A percentile compares a stretch with the other conserved stretches of the same genome.
phyloP scores from a whole-genome alignment of 345 rosid species.

The Raphanus raphanistrum region DNA sequence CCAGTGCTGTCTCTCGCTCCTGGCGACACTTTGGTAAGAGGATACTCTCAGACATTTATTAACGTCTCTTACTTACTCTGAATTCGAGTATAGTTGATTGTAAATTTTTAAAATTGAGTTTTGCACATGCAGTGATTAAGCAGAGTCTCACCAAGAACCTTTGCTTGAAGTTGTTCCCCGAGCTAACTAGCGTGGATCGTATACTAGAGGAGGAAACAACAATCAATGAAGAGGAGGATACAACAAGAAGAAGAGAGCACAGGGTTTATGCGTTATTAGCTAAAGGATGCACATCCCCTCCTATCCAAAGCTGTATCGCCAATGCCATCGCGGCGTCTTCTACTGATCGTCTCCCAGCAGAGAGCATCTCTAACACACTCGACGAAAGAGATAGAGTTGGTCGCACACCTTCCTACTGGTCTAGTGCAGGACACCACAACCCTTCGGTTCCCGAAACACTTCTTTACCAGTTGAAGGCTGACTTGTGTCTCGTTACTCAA shows the following conservation, averaged over 20 bases:
- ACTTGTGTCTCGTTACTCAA: conserved; percentile 71
- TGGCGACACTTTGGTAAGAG: conserved; percentile 81
- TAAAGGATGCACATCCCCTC: conserved; percentile 46
- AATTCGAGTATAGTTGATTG: no score
- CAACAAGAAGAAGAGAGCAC: conserved; percentile 52
- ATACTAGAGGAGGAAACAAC: conserved; percentile 41
- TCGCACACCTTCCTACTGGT: conserved; percentile 80
- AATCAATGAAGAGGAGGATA: conserved; percentile 19
- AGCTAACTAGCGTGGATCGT: conserved; percentile 47
- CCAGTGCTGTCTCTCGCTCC: conserved; percentile 59
- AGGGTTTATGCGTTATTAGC: conserved; percentile 65
- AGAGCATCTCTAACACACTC: conserved; percentile 73
- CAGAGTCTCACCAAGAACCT: conserved; percentile 58
- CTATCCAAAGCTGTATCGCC: conserved; percentile 48
- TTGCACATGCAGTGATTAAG: conserved; percentile 35
- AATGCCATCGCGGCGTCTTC: conserved; percentile 81
- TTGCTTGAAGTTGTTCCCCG: conserved; percentile 72
- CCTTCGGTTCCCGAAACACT: conserved; percentile 80
- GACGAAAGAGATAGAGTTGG: conserved; percentile 52
- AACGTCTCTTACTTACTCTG: no score
- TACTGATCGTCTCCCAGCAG: conserved; percentile 84
- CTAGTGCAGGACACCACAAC: conserved; percentile 70
- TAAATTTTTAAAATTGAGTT: not conserved
- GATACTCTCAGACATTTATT: no score
- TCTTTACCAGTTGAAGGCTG: conserved; percentile 59